phyloP scores from a whole-genome alignment of 2,329 filamentous ascomycete species.

The Arthrinium puccinioides region DNA sequence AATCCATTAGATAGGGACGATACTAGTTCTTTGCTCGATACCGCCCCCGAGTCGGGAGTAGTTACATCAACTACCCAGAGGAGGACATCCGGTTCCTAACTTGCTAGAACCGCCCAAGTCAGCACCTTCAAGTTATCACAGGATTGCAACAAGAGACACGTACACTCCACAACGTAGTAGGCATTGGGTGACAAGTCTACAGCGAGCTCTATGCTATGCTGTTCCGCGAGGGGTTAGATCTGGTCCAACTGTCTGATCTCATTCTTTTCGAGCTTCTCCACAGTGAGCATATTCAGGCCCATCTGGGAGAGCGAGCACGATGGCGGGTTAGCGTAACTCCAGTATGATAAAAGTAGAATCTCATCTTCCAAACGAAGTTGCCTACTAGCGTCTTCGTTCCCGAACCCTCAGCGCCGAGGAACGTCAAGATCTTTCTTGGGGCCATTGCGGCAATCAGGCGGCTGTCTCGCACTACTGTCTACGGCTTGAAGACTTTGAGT shows the following conservation, averaged over 20 bases:
- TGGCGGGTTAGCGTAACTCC: neutral
- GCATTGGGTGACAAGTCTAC: neutral
- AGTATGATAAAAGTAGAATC: neutral
- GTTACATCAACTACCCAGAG: constrained; percentile 5
- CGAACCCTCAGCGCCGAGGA: neutral
- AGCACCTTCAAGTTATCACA: neutral
- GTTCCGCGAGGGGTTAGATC: neutral
- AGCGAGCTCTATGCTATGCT: neutral
- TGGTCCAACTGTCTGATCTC: neutral
- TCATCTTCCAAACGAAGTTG: neutral
- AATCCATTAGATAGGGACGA: neutral
- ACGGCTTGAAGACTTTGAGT: no score
- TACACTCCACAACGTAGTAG: neutral
- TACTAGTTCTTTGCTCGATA: constrained; percentile 2
- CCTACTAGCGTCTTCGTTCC: constrained; percentile 1
- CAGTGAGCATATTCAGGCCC: neutral
- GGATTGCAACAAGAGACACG: neutral
- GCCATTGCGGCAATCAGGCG: no score
- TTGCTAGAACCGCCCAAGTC: neutral
- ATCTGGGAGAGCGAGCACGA: neutral
- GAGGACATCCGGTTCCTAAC: neutral
- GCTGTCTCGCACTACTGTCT: no score
- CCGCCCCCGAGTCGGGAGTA: neutral
- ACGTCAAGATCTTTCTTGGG: neutral
- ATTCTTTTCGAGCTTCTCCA: constrained; percentile 1